phyloP scores from a whole-genome alignment of 495 filamentous ascomycete species.

The Daldinia bambusicola region DNA sequence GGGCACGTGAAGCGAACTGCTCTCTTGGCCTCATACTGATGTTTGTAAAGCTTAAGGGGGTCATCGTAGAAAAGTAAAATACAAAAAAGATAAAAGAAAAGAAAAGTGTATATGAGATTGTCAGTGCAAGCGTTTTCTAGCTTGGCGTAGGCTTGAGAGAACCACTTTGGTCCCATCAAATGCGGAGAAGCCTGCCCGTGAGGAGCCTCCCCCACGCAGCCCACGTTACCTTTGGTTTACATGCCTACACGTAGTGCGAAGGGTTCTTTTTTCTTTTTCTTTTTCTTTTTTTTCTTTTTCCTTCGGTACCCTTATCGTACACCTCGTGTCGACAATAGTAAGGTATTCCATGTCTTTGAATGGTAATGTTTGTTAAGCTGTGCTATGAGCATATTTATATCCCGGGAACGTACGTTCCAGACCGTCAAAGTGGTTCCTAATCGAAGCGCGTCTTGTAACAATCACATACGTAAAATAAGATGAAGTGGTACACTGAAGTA shows the following conservation, averaged over 20 bases:
- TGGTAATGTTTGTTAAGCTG: background rate
- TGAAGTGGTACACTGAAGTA: background rate
- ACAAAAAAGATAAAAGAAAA: background rate
- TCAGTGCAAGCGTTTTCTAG: conserved; percentile 25
- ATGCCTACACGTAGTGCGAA: background rate
- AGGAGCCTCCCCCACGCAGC: background rate
- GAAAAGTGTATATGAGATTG: background rate
- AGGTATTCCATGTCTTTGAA: too few relatives aligned
- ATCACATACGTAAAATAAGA: background rate
- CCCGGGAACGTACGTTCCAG: background rate
- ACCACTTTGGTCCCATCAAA: conserved; percentile 9
- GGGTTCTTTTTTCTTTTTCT: background rate
- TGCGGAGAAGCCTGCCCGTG: conserved; percentile 24
- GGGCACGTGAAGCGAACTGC: conserved; percentile 15
- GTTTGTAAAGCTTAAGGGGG: conserved; percentile 2
- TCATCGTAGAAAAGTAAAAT: background rate
- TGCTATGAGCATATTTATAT: background rate
- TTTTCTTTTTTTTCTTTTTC: background rate
- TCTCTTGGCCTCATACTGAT: conserved; percentile 8
- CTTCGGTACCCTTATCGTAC: background rate
- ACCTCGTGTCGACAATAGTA: background rate
- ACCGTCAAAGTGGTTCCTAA: background rate
- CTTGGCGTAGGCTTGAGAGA: background rate
- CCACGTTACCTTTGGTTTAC: background rate
- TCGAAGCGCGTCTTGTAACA: background rate